Percentiles rank a stretch among this genome's conserved stretches.
Conservation (phyloP, 164 flowering plant species). For the Euptelea pleiosperma region DNA sequence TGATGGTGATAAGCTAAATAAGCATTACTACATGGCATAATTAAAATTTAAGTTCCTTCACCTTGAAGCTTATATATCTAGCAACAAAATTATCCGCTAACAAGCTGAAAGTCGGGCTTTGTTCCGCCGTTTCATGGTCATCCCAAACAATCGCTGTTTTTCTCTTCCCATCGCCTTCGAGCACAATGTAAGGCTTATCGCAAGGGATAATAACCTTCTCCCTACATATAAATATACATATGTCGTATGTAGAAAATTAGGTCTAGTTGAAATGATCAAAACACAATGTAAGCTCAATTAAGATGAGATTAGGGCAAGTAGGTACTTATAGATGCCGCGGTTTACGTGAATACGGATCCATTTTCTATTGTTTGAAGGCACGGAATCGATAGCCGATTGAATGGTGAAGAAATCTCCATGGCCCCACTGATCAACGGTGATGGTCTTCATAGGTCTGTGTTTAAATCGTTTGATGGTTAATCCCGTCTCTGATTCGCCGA, state of each 20-base stretch:
- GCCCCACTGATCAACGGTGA: constrained; percentile 29
- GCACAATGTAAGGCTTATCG: constrained; percentile 40
- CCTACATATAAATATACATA: constrained; percentile 19
- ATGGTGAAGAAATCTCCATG: constrained; percentile 29
- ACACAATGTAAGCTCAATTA: too few relatives aligned
- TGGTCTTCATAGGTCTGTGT: background rate
- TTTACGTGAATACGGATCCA: constrained; percentile 34
- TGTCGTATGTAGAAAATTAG: too few relatives aligned
- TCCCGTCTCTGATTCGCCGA: background rate
- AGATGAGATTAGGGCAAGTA: too few relatives aligned
- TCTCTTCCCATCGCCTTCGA: constrained; percentile 39
- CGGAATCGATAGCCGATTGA: constrained; percentile 41
- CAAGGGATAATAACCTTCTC: constrained; percentile 46
- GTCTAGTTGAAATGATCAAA: too few relatives aligned
- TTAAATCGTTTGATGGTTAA: too few relatives aligned
- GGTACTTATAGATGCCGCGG: constrained; percentile 31
- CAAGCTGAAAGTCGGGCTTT: constrained; percentile 40
- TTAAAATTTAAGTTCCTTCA: constrained; percentile 13
- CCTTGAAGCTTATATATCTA: constrained; percentile 38
- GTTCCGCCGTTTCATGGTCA: constrained; percentile 22
- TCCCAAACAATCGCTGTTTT: constrained; percentile 37
- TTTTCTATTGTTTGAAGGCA: constrained; percentile 24
- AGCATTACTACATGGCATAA: too few relatives aligned
- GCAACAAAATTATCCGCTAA: constrained; percentile 44
- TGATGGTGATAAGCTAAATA: too few relatives aligned